Evolutionary conservation across 75 land plant species (phyloP).

Genomic region (Cryptomeria japonica): DNA sequence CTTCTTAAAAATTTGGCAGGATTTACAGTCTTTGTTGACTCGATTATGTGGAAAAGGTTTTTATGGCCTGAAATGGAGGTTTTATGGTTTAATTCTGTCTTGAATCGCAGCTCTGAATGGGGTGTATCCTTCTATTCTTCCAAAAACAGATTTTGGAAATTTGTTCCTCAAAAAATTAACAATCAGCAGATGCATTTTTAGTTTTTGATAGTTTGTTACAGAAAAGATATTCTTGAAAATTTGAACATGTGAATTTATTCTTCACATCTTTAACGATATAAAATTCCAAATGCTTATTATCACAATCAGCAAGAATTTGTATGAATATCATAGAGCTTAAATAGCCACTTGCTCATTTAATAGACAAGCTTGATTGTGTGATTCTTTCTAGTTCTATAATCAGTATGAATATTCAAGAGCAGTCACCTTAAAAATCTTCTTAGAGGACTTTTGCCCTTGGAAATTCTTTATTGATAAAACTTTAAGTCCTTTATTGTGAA

Average conservation of each 20-base stretch:
- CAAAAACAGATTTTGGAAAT: not conserved
- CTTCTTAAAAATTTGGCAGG: slow-evolving; percentile 37
- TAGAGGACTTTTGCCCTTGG: too few species aligned
- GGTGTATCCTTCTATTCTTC: slow-evolving; percentile 78
- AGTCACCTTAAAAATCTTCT: too few species aligned
- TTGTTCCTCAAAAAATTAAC: not conserved
- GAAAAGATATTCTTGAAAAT: not conserved
- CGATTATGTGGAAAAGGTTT: slow-evolving; percentile 79
- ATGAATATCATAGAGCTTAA: not conserved
- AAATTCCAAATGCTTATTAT: not conserved
- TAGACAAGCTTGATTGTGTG: not conserved
- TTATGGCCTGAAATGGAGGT: slow-evolving; percentile 96
- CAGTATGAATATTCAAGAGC: too few species aligned
- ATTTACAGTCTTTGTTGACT: slow-evolving; percentile 63
- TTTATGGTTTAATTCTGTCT: slow-evolving; percentile 94
- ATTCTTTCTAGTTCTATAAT: not conserved
- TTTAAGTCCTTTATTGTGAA: too few species aligned
- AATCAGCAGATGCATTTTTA: not conserved
- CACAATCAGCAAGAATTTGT: not conserved
- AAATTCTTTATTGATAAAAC: too few species aligned
- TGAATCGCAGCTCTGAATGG: slow-evolving; percentile 97
- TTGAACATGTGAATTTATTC: not conserved
- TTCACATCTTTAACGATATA: not conserved
- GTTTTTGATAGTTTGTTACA: not conserved
- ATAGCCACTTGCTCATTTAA: not conserved